Percentiles rank a stretch among this genome's conserved stretches.
Evolutionary conservation across 2,329 filamentous ascomycete genomes (phyloP).

Genomic region (Cladosporium oxysporum): DNA sequence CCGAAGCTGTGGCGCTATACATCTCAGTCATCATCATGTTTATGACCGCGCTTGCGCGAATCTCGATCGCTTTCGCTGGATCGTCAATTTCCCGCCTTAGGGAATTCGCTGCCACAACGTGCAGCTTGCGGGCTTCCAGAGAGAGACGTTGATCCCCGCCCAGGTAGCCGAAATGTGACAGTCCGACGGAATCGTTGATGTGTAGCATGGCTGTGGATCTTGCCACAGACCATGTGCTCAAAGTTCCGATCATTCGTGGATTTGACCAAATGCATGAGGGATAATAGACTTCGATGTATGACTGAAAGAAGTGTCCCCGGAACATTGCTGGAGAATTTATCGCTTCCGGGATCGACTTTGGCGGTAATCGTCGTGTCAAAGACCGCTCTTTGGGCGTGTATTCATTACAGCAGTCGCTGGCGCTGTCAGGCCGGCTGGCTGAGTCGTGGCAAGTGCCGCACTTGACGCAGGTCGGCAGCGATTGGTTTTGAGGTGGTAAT

Average conservation of each 20-base stretch:
- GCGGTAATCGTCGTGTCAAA: neutral
- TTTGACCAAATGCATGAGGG: conserved; percentile 4
- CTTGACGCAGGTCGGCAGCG: neutral
- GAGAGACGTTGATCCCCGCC: neutral
- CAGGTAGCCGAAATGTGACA: neutral
- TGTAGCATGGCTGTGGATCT: neutral
- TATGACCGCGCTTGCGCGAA: neutral
- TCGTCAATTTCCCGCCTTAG: neutral
- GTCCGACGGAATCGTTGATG: neutral
- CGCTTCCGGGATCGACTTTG: neutral
- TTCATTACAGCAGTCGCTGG: neutral
- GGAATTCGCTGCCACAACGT: neutral
- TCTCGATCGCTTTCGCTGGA: neutral
- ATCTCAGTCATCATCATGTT: conserved; percentile 4
- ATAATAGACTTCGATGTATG: neutral
- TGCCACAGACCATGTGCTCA: neutral
- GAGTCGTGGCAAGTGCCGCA: neutral
- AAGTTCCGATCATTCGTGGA: neutral
- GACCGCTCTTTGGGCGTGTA: neutral
- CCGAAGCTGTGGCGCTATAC: neutral
- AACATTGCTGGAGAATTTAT: neutral
- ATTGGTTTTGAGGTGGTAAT: neutral
- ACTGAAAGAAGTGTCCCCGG: neutral
- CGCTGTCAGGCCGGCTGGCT: neutral
- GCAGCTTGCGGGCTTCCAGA: neutral